Evolutionary conservation across 108 stramenopile species (phyloP).

Genomic region (Skeletonema marinoi): DNA sequence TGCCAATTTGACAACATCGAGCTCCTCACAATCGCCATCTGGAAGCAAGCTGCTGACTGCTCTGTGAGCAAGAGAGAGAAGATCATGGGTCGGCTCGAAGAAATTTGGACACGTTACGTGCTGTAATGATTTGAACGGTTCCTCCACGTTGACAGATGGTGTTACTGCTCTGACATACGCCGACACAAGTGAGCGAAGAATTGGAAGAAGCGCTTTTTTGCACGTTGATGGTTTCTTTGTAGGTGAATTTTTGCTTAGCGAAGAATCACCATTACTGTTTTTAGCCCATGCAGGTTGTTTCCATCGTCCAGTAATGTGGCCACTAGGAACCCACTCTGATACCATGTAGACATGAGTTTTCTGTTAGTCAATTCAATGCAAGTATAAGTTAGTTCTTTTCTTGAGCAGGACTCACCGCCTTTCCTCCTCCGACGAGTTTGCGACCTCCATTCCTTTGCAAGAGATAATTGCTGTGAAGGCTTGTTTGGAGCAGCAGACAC

Average conservation of each 20-base stretch:
- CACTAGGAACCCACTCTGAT: constrained; percentile 24
- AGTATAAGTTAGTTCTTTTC: neutral
- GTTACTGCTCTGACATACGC: neutral
- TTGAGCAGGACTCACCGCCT: neutral
- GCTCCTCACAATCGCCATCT: constrained; percentile 40
- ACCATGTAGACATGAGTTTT: neutral
- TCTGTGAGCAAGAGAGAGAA: constrained; percentile 31
- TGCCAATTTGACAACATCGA: constrained; percentile 38
- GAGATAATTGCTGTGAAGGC: neutral
- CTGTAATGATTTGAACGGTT: constrained; percentile 6
- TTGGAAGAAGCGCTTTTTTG: constrained; percentile 15
- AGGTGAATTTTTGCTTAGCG: neutral
- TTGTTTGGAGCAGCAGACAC: neutral
- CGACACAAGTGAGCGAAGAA: neutral
- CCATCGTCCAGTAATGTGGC: constrained; percentile 35
- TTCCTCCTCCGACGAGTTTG: neutral
- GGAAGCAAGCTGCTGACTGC: constrained; percentile 35
- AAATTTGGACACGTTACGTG: constrained; percentile 37
- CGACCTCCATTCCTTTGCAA: neutral
- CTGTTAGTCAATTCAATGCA: neutral
- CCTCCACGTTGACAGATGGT: neutral
- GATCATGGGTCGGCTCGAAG: constrained; percentile 15
- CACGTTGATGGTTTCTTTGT: constrained; percentile 6
- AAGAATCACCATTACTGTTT: neutral
- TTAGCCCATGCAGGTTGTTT: constrained; percentile 32